Evolutionary conservation across 116 monocot genomes (phyloP).

Genomic region (Iris pallida): DNA sequence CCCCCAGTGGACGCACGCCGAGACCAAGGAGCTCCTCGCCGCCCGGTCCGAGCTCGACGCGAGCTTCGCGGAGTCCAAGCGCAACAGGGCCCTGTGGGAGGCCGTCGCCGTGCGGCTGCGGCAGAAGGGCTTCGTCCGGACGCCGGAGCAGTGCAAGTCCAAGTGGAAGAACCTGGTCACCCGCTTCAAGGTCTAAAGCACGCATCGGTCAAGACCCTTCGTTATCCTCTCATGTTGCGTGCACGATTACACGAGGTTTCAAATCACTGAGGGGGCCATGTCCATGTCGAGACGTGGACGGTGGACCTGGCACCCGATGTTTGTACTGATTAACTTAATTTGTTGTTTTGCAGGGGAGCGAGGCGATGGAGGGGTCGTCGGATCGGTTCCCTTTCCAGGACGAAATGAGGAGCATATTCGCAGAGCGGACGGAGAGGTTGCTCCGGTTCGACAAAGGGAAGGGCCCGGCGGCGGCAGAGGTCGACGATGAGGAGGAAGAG

Average conservation of each 20-base stretch:
- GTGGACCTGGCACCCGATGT: too few relatives aligned
- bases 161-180: constrained; percentile 99
- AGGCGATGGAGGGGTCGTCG: constrained; percentile 18
- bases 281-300: too few relatives aligned
- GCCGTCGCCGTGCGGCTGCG: constrained; percentile 45
- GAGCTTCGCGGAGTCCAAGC: constrained; percentile 64
- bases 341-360: constrained; percentile 20
- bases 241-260: too few relatives aligned
- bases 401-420: constrained; percentile 40
- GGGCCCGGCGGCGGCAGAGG: constrained; percentile 11
- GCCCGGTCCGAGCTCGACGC: constrained; percentile 57
- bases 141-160: constrained; percentile 95
- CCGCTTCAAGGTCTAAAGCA: constrained; percentile 59
- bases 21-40: constrained; percentile 60
- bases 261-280: too few relatives aligned
- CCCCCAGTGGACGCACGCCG: constrained; percentile 67
- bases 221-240: background rate
- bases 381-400: constrained; percentile 37
- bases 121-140: constrained; percentile 49
- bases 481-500: constrained; percentile 11
- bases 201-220: too few relatives aligned
- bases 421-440: constrained; percentile 24
- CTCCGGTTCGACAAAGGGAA: constrained; percentile 9
- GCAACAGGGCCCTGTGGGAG: constrained; percentile 83
- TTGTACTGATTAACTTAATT: too few relatives aligned